Conservation (phyloP, 225 moss, liverwort and hornwort species). For the Rhytidiadelphus loreus region DNA sequence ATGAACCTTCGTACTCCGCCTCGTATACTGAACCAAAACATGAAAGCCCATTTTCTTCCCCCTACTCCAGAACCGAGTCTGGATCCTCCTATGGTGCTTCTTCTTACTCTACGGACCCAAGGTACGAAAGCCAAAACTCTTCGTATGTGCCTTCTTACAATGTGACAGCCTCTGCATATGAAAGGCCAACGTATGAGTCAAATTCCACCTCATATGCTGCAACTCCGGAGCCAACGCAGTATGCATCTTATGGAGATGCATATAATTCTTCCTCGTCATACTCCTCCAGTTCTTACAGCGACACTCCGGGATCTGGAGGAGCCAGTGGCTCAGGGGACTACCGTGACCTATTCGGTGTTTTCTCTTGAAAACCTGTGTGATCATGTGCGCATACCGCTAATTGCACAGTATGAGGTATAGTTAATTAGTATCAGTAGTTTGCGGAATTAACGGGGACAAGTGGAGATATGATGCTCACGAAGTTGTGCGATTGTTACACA, state of each 20-base stretch:
- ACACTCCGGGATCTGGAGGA: not conserved
- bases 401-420: not conserved
- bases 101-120: conserved; percentile 2
- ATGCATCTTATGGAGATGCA: conserved; percentile 12
- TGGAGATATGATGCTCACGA: not conserved
- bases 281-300: not conserved
- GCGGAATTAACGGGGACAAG: not conserved
- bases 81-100: not conserved
- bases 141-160: conserved; percentile 4
- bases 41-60: not conserved
- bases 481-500: not conserved
- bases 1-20: conserved; percentile 12
- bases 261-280: not conserved
- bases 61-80: not conserved
- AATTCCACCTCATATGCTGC: conserved; percentile 9
- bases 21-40: conserved; percentile 1
- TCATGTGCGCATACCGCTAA: not conserved
- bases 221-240: conserved; percentile 16
- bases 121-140: conserved; percentile 6
- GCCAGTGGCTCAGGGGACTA: not conserved
- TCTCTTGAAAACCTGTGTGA: conserved; percentile 3
- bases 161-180: conserved; percentile 30
- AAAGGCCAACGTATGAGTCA: conserved; percentile 21
- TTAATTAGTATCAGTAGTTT: not conserved
- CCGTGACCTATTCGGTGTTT: conserved; percentile 33